Base-by-base conservation (phyloP, 768 basidiomycete species). In the Suillus americanus region DNA sequence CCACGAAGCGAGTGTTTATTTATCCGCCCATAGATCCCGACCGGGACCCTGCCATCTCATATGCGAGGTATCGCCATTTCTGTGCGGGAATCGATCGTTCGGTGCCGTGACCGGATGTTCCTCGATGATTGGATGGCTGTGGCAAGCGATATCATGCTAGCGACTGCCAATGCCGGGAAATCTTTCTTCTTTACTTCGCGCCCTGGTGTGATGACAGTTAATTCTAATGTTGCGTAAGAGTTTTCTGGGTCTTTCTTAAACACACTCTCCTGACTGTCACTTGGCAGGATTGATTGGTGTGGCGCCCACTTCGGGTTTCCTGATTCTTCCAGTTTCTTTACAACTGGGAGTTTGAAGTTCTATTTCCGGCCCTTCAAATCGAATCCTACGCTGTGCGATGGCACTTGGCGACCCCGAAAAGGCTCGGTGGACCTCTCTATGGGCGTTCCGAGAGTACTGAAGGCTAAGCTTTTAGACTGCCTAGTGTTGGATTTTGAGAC, bases 351-450 rank as follows among this genome's bases (percentile, higher is more conserved):
- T 20, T 40, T 35, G 28, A 75, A 68, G 30, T 61, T 54, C 28
- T 74, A 71, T 51, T 20, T 74, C 9, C 65, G 74, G 37, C 65
- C 69, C n/a, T 75, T 73, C 54, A 64, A 59, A 56, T 70, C 73
- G 20, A 74, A 74, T 43, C 66, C 73, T 14, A 28, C 61, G 37
- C 71, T 69, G 38, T 66, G 69, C 25, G 65, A 65, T 3, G 67
- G 65, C 30, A 60, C 48, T 65, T 68, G 69, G 67, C 61, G 18
- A 16, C 20, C 68, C 40, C 65, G 69, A 45, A 62, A 64, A 16
- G 62, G 60, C 23, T 70, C 68, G 16, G n/a, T 72, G 38, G 71
- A 72, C 14, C 5, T 74, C 35, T 69, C 73, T 14, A 67, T 72
- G 62, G 74, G 72, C 7, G 68, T 69, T 9, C 65, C 54, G 62